Percentiles rank a stretch among this genome's conserved stretches.
phyloP scores from a whole-genome alignment of 345 rosid genomes.

The Gossypium australe region DNA sequence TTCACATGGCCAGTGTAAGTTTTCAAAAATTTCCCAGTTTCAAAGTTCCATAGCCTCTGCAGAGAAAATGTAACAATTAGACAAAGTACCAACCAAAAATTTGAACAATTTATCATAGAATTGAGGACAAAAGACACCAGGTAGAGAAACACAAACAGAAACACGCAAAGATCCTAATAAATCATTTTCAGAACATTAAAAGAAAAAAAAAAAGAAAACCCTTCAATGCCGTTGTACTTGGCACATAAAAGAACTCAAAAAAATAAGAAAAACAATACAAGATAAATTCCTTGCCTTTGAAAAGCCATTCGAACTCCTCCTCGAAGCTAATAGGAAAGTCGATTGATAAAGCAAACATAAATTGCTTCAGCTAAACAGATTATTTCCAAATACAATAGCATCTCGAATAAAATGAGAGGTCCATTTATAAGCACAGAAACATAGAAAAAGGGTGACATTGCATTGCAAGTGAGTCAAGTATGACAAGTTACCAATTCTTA shows the following conservation, averaged over 20 bases:
- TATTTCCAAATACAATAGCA: background rate
- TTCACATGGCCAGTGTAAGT: slow-evolving; percentile 75
- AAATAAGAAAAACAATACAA: background rate
- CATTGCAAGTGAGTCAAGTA: background rate
- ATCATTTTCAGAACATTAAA: background rate
- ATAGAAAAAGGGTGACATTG: background rate
- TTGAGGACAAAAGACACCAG: background rate
- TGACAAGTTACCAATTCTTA: background rate
- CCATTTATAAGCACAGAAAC: background rate
- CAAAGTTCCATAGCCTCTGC: slow-evolving; percentile 63
- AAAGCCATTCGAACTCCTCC: background rate
- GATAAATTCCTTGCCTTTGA: background rate
- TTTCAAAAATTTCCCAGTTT: slow-evolving; percentile 71
- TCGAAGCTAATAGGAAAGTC: background rate
- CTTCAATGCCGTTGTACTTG: too few species aligned
- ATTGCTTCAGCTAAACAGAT: background rate
- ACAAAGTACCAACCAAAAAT: background rate
- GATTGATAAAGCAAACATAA: background rate
- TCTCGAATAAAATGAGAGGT: background rate
- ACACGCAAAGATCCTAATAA: background rate
- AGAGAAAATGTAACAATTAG: background rate
- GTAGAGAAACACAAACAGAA: too few species aligned
- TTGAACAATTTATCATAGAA: background rate
- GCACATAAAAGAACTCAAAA: background rate
- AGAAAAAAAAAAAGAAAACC: too few species aligned